These are phyloP conservation scores for Linnemannia schmuckeri DNA, from an alignment of 192 early-diverging fungal species.

Conservation along the genomic window DNA sequence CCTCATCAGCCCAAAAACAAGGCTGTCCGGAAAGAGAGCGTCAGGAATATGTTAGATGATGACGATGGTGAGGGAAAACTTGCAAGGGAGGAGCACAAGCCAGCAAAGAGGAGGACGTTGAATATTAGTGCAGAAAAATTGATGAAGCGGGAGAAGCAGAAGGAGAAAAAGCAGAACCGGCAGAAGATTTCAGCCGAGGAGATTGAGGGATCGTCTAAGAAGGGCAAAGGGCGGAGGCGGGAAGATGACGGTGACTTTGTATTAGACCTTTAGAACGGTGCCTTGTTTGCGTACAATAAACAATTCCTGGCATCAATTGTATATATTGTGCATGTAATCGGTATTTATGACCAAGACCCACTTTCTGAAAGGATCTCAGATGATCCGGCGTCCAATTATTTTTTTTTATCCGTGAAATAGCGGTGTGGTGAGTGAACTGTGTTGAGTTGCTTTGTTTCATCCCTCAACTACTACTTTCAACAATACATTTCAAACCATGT, in stretches of 20 bases:
- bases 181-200: constrained; percentile 31
- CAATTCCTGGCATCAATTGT: not conserved
- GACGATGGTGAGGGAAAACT: not conserved
- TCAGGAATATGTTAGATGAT: constrained; percentile 19
- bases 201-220: constrained; percentile 5
- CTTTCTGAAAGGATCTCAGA: too few species aligned
- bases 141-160: constrained; percentile 37
- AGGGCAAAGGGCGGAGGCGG: constrained; percentile 3
- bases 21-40: constrained; percentile 33
- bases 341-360: too few species aligned
- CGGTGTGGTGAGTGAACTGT: too few species aligned
- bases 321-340: too few species aligned
- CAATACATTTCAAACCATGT: too few species aligned
- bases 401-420: too few species aligned
- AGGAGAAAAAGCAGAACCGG: constrained; percentile 51
- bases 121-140: constrained; percentile 32
- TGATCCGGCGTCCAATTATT: too few species aligned
- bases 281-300: too few species aligned
- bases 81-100: not conserved
- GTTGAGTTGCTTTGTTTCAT: too few species aligned
- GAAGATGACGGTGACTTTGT: constrained; percentile 12
- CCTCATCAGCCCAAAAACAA: constrained; percentile 78
- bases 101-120: not conserved
- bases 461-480: too few species aligned
- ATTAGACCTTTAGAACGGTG: constrained; percentile 20